Base-by-base conservation (phyloP, 805 yeast species). In the Debaryomyces tyrocola region DNA sequence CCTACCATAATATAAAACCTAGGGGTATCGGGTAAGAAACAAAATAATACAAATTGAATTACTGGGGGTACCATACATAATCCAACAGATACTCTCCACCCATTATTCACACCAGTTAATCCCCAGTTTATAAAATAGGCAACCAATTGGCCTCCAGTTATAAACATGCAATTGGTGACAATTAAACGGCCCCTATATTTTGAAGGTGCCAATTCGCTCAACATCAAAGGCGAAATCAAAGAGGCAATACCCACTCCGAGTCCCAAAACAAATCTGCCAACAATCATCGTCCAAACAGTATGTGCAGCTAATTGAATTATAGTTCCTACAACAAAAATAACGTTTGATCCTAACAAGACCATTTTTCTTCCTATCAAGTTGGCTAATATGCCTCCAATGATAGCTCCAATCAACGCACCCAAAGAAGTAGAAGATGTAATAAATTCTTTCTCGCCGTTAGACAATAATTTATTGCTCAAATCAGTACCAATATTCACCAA, bases 181-280 rank as follows among this genome's bases (percentile, higher is more conserved):
- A 95, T 94, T 45, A 92, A 76, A 52, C 98, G 78, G 46, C 98
- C 98, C 63, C 99, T 80, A 63, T 88, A 89, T 64, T 84, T 81
- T 12, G 94, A 80, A 24, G 99, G 98, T 3, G 97, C 96, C 63
- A 91, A 79, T 66, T 92, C 99, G 46, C 90, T 77, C 51, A 92
- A 87, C 75, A 90, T 91, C 47, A 92, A 74, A 1, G 99, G 99
- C n/a, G 98, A 90, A 46, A 90, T 85, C 44, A 92, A 73, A 2
- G 97, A 90, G 1, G 97, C 98, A 45, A 88, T 79, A 55, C 99
- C 99, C 21, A 92, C 97, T 57, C 97, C 98, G 66, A 88, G 87
- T 14, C 99, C 99, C 85, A 94, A 87, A 40, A 92, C 74, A 54
- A 94, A 85, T 63, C 98, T 79, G 37, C 98, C 99, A 11, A 72